Evolutionary conservation across 2,329 filamentous ascomycete genomes (phyloP).

Genomic region (Talaromyces sp.): DNA sequence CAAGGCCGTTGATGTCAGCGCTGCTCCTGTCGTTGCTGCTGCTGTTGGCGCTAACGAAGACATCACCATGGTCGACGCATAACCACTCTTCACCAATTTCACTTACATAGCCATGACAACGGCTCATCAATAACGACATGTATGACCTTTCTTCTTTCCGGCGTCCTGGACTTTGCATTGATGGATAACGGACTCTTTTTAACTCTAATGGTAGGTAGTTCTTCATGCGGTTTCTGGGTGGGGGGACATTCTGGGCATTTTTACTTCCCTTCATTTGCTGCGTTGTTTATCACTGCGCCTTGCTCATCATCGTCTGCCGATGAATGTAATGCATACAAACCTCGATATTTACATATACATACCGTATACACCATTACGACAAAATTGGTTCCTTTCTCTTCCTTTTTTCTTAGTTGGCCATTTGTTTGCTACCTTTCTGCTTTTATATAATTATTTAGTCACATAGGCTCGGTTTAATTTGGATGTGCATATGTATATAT

Average conservation of each 20-base stretch:
- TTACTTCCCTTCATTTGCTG: background rate
- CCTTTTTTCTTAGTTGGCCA: background rate
- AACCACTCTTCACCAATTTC: background rate
- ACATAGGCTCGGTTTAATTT: no score
- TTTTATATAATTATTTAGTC: no score
- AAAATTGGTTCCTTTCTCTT: background rate
- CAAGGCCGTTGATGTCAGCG: background rate
- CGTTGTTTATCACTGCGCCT: background rate
- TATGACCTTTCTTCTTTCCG: background rate
- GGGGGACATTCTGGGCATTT: conserved; percentile 1
- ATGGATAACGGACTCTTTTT: background rate
- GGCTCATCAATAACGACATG: background rate
- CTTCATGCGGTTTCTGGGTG: background rate
- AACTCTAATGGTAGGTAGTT: background rate
- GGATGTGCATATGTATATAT: no score
- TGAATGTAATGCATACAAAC: background rate
- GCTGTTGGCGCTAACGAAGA: background rate
- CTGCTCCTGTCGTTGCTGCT: background rate
- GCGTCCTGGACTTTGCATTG: background rate
- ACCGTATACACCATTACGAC: background rate
- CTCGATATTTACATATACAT: background rate
- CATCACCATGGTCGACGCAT: background rate
- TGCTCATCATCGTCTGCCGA: background rate
- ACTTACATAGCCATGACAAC: background rate
- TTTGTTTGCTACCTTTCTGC: background rate